Conservation (phyloP, 2,329 filamentous ascomycete genomes). For the Pseudogymnoascus sp. region DNA sequence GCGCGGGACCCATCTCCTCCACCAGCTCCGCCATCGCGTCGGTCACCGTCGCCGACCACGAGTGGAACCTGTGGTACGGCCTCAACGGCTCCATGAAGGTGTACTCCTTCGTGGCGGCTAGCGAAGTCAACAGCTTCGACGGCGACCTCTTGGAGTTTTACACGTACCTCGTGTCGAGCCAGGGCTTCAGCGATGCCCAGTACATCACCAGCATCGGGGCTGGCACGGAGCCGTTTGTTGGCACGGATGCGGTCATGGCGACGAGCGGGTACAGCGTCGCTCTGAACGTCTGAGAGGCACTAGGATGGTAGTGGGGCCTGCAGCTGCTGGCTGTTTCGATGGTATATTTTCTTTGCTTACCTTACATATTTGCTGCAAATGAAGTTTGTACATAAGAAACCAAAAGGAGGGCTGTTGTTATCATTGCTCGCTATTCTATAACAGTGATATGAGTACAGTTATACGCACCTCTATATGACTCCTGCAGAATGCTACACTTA, state of each 20-base stretch:
- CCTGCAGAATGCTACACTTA: neutral
- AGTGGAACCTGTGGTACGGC: constrained; percentile 54
- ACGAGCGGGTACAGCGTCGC: constrained; percentile 30
- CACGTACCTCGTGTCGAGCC: constrained; percentile 41
- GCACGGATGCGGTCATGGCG: constrained; percentile 37
- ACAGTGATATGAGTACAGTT: constrained; percentile 1
- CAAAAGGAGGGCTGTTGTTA: neutral
- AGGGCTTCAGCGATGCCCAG: constrained; percentile 41
- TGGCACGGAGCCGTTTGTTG: constrained; percentile 49
- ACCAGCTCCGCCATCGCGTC: constrained; percentile 45
- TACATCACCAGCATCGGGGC: constrained; percentile 45
- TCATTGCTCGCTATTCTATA: constrained; percentile 3
- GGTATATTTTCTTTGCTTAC: constrained; percentile 1
- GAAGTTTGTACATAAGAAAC: neutral
- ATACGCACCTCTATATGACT: neutral
- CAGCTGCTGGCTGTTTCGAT: neutral
- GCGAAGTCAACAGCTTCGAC: constrained; percentile 41
- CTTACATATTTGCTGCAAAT: neutral
- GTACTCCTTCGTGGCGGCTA: constrained; percentile 48
- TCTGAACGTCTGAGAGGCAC: neutral
- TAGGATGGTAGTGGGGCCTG: neutral
- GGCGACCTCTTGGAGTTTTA: constrained; percentile 52
- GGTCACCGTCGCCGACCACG: constrained; percentile 42
- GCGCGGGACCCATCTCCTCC: constrained; percentile 47
- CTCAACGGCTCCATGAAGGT: constrained; percentile 51